Evolutionary conservation across 805 yeast species (phyloP).

Genomic region (Wickerhamiella nectarea): DNA sequence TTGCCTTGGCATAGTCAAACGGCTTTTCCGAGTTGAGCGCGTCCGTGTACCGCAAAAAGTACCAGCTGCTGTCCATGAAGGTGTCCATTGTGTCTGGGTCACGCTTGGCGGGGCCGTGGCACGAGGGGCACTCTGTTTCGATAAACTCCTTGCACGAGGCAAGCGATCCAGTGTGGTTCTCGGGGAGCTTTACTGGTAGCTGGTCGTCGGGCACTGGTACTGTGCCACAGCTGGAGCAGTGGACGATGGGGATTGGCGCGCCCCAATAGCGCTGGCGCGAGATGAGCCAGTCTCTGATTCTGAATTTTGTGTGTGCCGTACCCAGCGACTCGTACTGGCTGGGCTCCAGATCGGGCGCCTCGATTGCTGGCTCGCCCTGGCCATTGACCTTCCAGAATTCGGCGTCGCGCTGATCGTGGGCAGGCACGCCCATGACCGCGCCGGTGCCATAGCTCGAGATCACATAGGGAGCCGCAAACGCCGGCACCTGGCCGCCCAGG

Average conservation of each 20-base stretch:
- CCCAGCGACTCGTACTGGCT: constrained; percentile 29
- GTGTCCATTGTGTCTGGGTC: constrained; percentile 99
- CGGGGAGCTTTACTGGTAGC: constrained; percentile 73
- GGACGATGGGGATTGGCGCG: constrained; percentile 90
- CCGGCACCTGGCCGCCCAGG: constrained; percentile 44
- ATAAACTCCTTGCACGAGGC: constrained; percentile 54
- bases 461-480: constrained; percentile 86
- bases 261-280: constrained; percentile 97
- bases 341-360: background rate
- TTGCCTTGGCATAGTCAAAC: constrained; percentile 39
- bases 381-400: constrained; percentile 60
- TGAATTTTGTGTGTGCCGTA: constrained; percentile 45
- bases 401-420: constrained; percentile 73
- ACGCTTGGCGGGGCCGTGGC: constrained; percentile 54
- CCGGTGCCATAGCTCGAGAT: constrained; percentile 74
- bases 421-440: constrained; percentile 98
- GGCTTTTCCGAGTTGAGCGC: constrained; percentile 44
- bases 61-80: constrained; percentile 97
- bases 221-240: constrained; percentile 73
- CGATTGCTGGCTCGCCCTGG: constrained; percentile 5
- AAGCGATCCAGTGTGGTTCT: constrained; percentile 48
- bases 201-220: constrained; percentile 86
- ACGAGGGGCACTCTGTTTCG: constrained; percentile 65
- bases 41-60: constrained; percentile 73
- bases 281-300: constrained; percentile 85